phyloP scores from a whole-genome alignment of 768 basidiomycete genomes.

The Sporobolomyces phaffii region DNA sequence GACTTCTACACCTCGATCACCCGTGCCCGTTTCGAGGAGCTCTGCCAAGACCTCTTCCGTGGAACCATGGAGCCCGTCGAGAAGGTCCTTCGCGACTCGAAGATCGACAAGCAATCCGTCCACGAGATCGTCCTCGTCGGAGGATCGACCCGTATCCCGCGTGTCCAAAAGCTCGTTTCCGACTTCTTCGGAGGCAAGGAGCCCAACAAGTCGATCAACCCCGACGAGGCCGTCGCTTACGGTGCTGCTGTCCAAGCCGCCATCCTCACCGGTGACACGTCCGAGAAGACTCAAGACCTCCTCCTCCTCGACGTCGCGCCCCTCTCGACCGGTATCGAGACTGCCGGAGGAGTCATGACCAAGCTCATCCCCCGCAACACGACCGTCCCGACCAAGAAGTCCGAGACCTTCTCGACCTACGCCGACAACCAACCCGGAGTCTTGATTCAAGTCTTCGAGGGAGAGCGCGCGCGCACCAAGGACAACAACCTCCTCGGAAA shows the following conservation, averaged over 20 bases:
- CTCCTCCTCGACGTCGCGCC: slow-evolving; percentile 94
- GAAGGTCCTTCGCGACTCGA: slow-evolving; percentile 84
- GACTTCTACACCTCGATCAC: slow-evolving; percentile 90
- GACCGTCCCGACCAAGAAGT: slow-evolving; percentile 99
- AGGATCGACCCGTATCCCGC: slow-evolving; percentile 91
- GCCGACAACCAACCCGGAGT: slow-evolving; percentile 99
- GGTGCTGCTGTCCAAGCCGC: slow-evolving; percentile 98
- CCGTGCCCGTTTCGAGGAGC: slow-evolving; percentile 80
- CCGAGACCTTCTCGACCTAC: slow-evolving; percentile 95
- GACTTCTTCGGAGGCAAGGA: slow-evolving; percentile 94
- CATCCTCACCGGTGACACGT: slow-evolving; percentile 92
- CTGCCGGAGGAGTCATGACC: slow-evolving; percentile 98
- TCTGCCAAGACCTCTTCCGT: slow-evolving; percentile 73
- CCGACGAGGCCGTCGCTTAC: slow-evolving; percentile 97
- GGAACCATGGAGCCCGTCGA: slow-evolving; percentile 93
- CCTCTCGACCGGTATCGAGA: slow-evolving; percentile 78
- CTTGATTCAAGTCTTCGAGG: slow-evolving; percentile 99
- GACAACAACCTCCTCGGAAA: slow-evolving; percentile 99
- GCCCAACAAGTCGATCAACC: slow-evolving; percentile 89
- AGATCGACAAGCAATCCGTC: slow-evolving; percentile 87
- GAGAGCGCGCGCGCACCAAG: slow-evolving; percentile 94
- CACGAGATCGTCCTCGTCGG: slow-evolving; percentile 97
- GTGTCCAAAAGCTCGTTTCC: slow-evolving; percentile 90
- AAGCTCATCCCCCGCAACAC: slow-evolving; percentile 96
- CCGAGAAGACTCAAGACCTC: too few species aligned